These are phyloP conservation scores for Fagus sylvatica DNA, from an alignment of 306 rosid genomes.

Conservation along the genomic window DNA sequence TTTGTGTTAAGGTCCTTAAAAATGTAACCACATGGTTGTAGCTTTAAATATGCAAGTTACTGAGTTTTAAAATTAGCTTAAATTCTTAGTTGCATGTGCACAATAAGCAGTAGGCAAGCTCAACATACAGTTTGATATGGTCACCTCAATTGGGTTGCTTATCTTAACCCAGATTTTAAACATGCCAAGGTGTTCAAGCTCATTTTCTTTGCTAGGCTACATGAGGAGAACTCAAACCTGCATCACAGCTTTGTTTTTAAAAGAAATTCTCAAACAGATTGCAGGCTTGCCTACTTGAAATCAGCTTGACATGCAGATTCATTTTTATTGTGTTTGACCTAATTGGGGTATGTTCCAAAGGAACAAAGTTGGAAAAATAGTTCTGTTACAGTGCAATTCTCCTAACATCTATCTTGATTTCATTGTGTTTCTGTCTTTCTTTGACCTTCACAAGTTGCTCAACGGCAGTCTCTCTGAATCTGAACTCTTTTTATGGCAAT, in stretches of 20 bases:
- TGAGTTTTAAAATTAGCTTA: neutral
- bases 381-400: neutral
- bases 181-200: neutral
- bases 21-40: neutral
- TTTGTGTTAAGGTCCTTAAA: neutral
- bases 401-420: neutral
- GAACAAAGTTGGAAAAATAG: neutral
- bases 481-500: neutral
- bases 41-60: neutral
- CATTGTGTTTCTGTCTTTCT: neutral
- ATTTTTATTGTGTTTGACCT: neutral
- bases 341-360: neutral
- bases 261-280: neutral
- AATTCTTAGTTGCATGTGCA: neutral
- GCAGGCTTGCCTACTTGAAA: neutral
- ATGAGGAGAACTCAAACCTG: neutral
- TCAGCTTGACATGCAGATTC: neutral
- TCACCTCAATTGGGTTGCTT: constrained; percentile 2
- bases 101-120: neutral
- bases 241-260: neutral
- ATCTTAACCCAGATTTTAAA: neutral
- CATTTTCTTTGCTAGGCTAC: neutral
- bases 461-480: neutral
- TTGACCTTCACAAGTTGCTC: neutral
- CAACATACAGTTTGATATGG: neutral